Conservation (phyloP, 306 rosid species). For the Cucurbita argyrosperma region DNA sequence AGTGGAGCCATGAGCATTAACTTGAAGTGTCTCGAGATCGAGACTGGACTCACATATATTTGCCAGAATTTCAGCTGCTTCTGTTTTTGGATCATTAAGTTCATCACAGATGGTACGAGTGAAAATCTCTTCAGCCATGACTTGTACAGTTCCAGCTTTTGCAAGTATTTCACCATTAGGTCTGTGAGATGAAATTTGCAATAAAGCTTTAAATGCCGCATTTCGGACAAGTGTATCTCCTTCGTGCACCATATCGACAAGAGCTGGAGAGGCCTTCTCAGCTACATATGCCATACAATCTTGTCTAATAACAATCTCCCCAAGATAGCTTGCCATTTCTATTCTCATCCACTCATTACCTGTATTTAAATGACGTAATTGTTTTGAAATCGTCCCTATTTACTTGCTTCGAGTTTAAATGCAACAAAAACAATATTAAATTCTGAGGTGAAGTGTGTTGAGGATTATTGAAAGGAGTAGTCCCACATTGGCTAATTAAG, state of each 20-base stretch:
- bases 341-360: slow-evolving; percentile 26
- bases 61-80: slow-evolving; percentile 34
- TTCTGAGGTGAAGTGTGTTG: neutral
- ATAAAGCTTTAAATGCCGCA: slow-evolving; percentile 27
- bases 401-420: neutral
- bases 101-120: slow-evolving; percentile 16
- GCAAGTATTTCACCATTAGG: slow-evolving; percentile 19
- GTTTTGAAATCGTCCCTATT: neutral
- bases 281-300: slow-evolving; percentile 24
- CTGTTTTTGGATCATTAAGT: slow-evolving; percentile 22
- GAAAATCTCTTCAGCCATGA: slow-evolving; percentile 38
- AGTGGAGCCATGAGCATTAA: slow-evolving; percentile 20
- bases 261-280: slow-evolving; percentile 22
- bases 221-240: slow-evolving; percentile 20
- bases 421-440: neutral
- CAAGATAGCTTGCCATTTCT: slow-evolving; percentile 37
- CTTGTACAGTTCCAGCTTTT: slow-evolving; percentile 23
- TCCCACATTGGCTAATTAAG: too few relatives aligned
- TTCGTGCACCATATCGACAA: slow-evolving; percentile 18
- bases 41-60: slow-evolving; percentile 20
- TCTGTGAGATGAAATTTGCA: slow-evolving; percentile 22
- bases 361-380: slow-evolving; percentile 1
- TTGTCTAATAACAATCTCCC: slow-evolving; percentile 25
- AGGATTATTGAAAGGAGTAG: too few relatives aligned
- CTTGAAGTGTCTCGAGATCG: slow-evolving; percentile 22